Percentiles rank a stretch among this genome's conserved stretches.
Conservation (phyloP, 306 rosid genomes). For the Pterocarpus macrocarpus region DNA sequence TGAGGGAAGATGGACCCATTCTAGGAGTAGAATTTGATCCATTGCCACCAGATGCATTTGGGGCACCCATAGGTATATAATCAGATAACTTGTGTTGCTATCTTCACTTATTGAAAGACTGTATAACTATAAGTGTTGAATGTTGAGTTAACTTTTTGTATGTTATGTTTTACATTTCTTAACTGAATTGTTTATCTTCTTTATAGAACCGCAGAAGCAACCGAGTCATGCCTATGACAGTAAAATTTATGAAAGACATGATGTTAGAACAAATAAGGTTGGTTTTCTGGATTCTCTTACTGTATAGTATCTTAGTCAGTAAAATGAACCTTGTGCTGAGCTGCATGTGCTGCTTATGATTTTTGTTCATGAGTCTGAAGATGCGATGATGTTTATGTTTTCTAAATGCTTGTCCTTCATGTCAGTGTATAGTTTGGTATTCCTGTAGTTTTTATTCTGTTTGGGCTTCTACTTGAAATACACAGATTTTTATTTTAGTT, state of each 20-base stretch:
- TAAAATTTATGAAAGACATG: slow-evolving; percentile 71
- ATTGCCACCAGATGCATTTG: slow-evolving; percentile 98
- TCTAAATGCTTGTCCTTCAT: slow-evolving; percentile 22
- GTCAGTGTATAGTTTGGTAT: not conserved
- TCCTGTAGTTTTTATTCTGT: slow-evolving; percentile 23
- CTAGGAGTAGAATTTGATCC: slow-evolving; percentile 93
- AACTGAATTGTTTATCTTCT: slow-evolving; percentile 39
- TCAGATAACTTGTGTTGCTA: slow-evolving; percentile 23
- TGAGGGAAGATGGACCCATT: slow-evolving; percentile 90
- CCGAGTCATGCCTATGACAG: slow-evolving; percentile 64
- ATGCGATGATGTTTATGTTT: slow-evolving; percentile 33
- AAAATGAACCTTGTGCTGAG: slow-evolving; percentile 35
- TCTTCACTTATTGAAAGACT: slow-evolving; percentile 5
- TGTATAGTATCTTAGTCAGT: slow-evolving; percentile 34
- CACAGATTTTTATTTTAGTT: not conserved
- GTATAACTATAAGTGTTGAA: not conserved
- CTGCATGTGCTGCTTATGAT: slow-evolving; percentile 18
- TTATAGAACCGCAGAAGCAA: slow-evolving; percentile 77
- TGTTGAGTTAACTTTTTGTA: slow-evolving; percentile 24
- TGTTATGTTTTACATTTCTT: slow-evolving; percentile 17
- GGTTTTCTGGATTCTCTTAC: slow-evolving; percentile 49
- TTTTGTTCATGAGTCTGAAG: not conserved
- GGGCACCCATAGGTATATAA: slow-evolving; percentile 79
- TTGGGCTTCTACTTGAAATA: slow-evolving; percentile 22
- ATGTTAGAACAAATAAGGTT: slow-evolving; percentile 75